phyloP scores from a whole-genome alignment of 768 basidiomycete species.

The Suillus plorans region DNA sequence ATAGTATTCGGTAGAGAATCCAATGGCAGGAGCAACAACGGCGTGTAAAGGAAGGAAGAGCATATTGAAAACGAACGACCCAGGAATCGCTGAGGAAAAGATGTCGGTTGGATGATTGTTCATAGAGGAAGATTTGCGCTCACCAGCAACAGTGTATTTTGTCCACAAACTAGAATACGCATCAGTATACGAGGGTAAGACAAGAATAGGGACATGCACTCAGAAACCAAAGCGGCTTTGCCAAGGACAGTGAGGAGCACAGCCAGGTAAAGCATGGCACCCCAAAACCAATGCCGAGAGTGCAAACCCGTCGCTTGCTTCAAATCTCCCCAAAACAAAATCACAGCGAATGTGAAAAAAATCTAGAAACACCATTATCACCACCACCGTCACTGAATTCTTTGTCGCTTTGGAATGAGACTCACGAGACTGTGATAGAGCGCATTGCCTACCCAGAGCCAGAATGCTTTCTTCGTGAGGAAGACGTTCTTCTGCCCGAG shows the following conservation, averaged over 20 bases:
- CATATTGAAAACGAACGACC: slow-evolving; percentile 98
- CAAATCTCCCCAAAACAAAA: slow-evolving; percentile 92
- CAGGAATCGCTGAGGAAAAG: slow-evolving; percentile 75
- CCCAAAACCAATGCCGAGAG: slow-evolving; percentile 98
- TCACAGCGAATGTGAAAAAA: slow-evolving; percentile 82
- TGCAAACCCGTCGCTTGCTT: slow-evolving; percentile 79
- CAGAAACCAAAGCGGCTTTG: slow-evolving; percentile 95
- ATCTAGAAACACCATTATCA: slow-evolving; percentile 46
- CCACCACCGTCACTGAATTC: neutral
- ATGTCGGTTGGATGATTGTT: slow-evolving; percentile 8
- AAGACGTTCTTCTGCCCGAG: slow-evolving; percentile 94
- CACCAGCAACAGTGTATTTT: slow-evolving; percentile 94
- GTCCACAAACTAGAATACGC: slow-evolving; percentile 83
- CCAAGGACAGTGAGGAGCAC: slow-evolving; percentile 94
- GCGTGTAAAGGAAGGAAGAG: slow-evolving; percentile 89
- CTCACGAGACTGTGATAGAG: slow-evolving; percentile 86
- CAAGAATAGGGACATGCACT: slow-evolving; percentile 57
- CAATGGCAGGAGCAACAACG: slow-evolving; percentile 77
- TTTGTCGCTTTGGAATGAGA: slow-evolving; percentile 1
- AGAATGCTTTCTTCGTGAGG: slow-evolving; percentile 90
- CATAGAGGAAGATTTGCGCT: slow-evolving; percentile 17
- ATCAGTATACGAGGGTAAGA: neutral
- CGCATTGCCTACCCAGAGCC: slow-evolving; percentile 89
- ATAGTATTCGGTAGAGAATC: slow-evolving; percentile 88
- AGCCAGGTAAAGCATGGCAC: slow-evolving; percentile 91